These are phyloP conservation scores for Pluteus cervinus DNA, from an alignment of 768 basidiomycete species.

Conservation along the genomic window DNA sequence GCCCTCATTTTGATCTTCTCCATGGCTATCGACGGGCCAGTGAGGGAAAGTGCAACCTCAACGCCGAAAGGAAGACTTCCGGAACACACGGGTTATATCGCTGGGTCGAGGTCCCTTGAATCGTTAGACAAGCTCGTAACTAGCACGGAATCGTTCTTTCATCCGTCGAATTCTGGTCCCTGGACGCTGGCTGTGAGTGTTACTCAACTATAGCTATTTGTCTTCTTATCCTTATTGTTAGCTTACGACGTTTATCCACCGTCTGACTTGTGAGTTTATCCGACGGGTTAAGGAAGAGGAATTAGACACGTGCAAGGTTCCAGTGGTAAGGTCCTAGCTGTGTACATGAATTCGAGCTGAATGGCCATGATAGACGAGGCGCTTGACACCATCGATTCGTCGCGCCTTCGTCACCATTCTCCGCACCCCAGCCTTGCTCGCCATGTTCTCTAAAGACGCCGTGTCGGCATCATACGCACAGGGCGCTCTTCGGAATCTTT, in stretches of 20 bases:
- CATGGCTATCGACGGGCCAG: conserved; percentile 74
- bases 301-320: conserved; percentile 70
- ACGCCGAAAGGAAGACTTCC: conserved; percentile 20
- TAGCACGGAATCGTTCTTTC: conserved; percentile 92
- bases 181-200: conserved; percentile 63
- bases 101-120: conserved; percentile 84
- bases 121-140: conserved; percentile 84
- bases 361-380: conserved; percentile 42
- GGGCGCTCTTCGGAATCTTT: conserved; percentile 69
- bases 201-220: neutral
- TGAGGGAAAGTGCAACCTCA: conserved; percentile 36
- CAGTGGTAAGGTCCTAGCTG: conserved; percentile 38
- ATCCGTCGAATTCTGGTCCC: conserved; percentile 85
- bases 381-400: conserved; percentile 77
- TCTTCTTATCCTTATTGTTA: conserved; percentile 18
- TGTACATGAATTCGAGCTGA: neutral
- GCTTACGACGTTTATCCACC: conserved; percentile 70
- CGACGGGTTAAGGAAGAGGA: conserved; percentile 80
- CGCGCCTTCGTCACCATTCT: conserved; percentile 76
- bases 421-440: conserved; percentile 80
- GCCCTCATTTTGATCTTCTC: conserved; percentile 87
- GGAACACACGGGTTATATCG: conserved; percentile 52
- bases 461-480: conserved; percentile 79
- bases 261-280: conserved; percentile 67
- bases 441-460: conserved; percentile 88